These are phyloP conservation scores for Xerocomus spinulosus DNA, from an alignment of 768 basidiomycete genomes.

Conservation along the genomic window DNA sequence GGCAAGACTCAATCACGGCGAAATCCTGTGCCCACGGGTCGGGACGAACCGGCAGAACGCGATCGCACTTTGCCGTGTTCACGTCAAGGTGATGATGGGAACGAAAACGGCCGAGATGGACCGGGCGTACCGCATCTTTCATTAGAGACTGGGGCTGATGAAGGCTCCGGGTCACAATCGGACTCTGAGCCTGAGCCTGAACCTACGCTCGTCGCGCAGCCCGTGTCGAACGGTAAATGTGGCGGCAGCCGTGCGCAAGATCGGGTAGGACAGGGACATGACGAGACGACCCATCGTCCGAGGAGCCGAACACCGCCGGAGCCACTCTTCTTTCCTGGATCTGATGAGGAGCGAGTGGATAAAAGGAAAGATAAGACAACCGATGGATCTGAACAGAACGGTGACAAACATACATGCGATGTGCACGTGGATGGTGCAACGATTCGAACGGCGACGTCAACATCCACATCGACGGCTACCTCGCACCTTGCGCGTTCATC, in stretches of 20 bases:
- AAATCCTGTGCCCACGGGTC: background rate
- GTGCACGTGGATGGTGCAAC: background rate
- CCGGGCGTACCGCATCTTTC: constrained; percentile 11
- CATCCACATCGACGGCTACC: background rate
- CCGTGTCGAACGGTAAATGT: constrained; percentile 1
- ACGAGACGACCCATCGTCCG: constrained; percentile 1
- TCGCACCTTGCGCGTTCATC: background rate
- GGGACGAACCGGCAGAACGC: background rate
- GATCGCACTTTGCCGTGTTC: background rate
- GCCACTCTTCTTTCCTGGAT: constrained; percentile 26
- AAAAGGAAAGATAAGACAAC: constrained; percentile 1
- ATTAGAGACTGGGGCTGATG: background rate
- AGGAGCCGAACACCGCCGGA: constrained; percentile 14
- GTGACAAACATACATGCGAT: background rate
- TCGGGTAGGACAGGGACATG: background rate
- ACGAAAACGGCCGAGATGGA: background rate
- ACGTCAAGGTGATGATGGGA: background rate
- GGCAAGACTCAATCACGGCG: constrained; percentile 3
- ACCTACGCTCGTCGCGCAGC: constrained; percentile 15
- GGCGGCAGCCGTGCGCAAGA: background rate
- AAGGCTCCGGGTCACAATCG: background rate
- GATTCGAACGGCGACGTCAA: background rate
- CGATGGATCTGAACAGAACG: background rate
- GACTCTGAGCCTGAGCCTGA: constrained; percentile 11
- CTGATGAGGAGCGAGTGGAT: constrained; percentile 12